Evolutionary conservation across 1,139 yeast species (phyloP).

Genomic region (Diutina neorugosa): DNA sequence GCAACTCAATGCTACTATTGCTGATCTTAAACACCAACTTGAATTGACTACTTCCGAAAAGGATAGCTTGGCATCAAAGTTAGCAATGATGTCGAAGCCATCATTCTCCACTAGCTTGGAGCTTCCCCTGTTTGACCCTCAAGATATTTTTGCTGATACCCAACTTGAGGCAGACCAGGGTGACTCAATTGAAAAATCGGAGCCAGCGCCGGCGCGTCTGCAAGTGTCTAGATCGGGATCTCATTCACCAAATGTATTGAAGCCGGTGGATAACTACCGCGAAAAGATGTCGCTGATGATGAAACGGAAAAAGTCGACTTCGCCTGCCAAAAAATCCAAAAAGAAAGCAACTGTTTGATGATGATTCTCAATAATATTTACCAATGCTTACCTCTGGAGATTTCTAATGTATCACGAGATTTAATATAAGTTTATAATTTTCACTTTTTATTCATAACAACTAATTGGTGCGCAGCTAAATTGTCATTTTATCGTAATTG

Average conservation of each 20-base stretch:
- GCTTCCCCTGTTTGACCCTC: not conserved
- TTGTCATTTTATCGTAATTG: not conserved
- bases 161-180: not conserved
- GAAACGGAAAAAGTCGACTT: not conserved
- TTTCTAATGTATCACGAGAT: not conserved
- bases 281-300: not conserved
- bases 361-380: not conserved
- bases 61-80: not conserved
- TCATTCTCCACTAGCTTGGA: not conserved
- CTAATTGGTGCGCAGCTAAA: too few relatives aligned
- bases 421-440: not conserved
- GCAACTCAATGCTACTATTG: not conserved
- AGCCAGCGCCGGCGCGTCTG: not conserved
- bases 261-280: slow-evolving; percentile 2
- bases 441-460: too few relatives aligned
- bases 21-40: not conserved
- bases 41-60: not conserved
- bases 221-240: not conserved
- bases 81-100: not conserved
- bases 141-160: not conserved
- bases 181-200: not conserved
- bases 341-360: not conserved
- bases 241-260: not conserved
- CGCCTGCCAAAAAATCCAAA: not conserved
- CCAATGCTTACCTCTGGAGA: not conserved